Conservation (phyloP, 495 filamentous ascomycete species). For the Neurospora discreta region DNA sequence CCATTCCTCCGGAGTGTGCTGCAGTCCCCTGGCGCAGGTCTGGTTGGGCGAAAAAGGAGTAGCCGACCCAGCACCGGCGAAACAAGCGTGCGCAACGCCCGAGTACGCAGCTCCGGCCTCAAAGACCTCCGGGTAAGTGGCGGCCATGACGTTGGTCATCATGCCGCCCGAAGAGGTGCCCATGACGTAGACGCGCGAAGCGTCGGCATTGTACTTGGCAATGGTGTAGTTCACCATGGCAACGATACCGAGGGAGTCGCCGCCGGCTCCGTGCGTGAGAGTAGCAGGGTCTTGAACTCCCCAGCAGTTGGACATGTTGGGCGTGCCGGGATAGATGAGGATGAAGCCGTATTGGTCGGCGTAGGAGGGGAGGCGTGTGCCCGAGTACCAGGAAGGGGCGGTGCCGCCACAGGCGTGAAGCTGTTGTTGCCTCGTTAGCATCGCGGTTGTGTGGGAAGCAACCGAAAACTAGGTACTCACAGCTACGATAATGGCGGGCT, state of each 20-base stretch:
- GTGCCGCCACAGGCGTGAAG: conserved; percentile 28
- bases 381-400: conserved; percentile 21
- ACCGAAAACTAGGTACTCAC: conserved; percentile 16
- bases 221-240: conserved; percentile 46
- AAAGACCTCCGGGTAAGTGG: conserved; percentile 48
- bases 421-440: conserved; percentile 6
- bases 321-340: conserved; percentile 40
- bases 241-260: conserved; percentile 41
- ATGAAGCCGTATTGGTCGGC: conserved; percentile 42
- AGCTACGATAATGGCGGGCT: conserved; percentile 25
- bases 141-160: conserved; percentile 51
- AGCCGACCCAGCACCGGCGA: conserved; percentile 19
- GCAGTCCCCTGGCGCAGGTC: conserved; percentile 41
- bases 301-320: conserved; percentile 44
- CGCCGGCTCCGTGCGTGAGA: conserved; percentile 42
- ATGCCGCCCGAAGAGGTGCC: conserved; percentile 45
- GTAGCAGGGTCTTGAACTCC: conserved; percentile 36
- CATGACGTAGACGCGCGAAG: conserved; percentile 37
- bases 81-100: conserved; percentile 43
- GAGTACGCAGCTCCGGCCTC: conserved; percentile 44
- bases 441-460: conserved; percentile 3
- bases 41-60: conserved; percentile 34
- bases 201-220: conserved; percentile 35
- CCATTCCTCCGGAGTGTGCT: conserved; percentile 40
- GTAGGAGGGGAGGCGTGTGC: conserved; percentile 25